phyloP scores from a whole-genome alignment of 2,329 filamentous ascomycete species.

The Verticillium klebahnii region DNA sequence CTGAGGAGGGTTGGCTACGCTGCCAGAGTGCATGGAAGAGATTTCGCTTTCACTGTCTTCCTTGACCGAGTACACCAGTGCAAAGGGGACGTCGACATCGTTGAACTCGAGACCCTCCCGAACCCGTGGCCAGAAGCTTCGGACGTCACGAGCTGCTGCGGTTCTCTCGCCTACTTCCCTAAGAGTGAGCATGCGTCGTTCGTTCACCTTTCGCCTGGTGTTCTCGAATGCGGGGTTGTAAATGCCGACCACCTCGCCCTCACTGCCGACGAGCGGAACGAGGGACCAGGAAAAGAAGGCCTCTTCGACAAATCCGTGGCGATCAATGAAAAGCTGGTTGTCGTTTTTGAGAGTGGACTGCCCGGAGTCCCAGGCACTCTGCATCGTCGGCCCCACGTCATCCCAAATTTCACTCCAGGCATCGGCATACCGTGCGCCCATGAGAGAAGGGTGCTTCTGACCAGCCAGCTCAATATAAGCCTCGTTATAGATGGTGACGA shows the following conservation, averaged over 20 bases:
- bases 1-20: slow-evolving; percentile 54
- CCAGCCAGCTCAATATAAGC: slow-evolving; percentile 68
- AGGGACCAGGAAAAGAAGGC: slow-evolving; percentile 81
- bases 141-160: slow-evolving; percentile 65
- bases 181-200: slow-evolving; percentile 74
- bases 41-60: slow-evolving; percentile 69
- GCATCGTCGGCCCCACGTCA: slow-evolving; percentile 63
- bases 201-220: slow-evolving; percentile 71
- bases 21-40: slow-evolving; percentile 67
- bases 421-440: slow-evolving; percentile 66
- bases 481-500: slow-evolving; percentile 67
- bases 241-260: slow-evolving; percentile 69
- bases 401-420: slow-evolving; percentile 74
- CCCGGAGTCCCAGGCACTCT: slow-evolving; percentile 62
- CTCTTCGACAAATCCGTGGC: slow-evolving; percentile 69
- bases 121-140: slow-evolving; percentile 69
- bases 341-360: slow-evolving; percentile 84
- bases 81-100: slow-evolving; percentile 71
- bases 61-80: slow-evolving; percentile 69
- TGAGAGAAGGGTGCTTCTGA: slow-evolving; percentile 69
- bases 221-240: slow-evolving; percentile 83
- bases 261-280: slow-evolving; percentile 69
- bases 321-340: slow-evolving; percentile 67
- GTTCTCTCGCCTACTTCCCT: slow-evolving; percentile 74
- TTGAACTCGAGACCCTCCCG: slow-evolving; percentile 67